These are phyloP conservation scores for Syzygium aqueum DNA, from an alignment of 345 rosid species.

Conservation along the genomic window DNA sequence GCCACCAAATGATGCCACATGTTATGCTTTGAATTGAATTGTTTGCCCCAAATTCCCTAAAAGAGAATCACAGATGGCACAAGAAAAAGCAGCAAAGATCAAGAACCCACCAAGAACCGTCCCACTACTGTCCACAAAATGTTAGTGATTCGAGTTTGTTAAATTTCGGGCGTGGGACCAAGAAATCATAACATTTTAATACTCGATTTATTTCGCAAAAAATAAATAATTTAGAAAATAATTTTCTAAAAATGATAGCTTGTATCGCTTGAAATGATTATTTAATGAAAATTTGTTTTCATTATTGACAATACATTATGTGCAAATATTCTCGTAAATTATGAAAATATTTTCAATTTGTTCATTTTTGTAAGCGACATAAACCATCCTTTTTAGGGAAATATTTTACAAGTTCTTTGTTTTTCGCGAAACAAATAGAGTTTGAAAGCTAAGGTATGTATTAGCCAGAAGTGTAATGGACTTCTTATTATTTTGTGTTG, in stretches of 20 bases:
- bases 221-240: no score
- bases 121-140: not conserved
- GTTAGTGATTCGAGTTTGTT: not conserved
- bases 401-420: not conserved
- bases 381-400: not conserved
- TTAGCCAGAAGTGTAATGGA: rapidly evolving
- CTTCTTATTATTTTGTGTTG: not conserved
- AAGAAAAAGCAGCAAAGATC: not conserved
- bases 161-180: not conserved
- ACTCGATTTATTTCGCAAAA: no score
- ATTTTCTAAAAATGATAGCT: not conserved
- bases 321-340: not conserved
- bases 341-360: not conserved
- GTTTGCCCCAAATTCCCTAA: not conserved
- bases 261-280: not conserved
- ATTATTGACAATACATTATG: not conserved
- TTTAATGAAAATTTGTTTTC: not conserved
- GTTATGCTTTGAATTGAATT: not conserved
- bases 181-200: no score
- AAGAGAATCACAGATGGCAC: not conserved
- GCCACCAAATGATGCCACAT: not conserved
- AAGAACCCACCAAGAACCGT: not conserved
- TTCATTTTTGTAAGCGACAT: not conserved
- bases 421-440: not conserved
- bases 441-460: not conserved